Conservation (phyloP, 164 flowering plant genomes). For the Aristolochia californica region DNA sequence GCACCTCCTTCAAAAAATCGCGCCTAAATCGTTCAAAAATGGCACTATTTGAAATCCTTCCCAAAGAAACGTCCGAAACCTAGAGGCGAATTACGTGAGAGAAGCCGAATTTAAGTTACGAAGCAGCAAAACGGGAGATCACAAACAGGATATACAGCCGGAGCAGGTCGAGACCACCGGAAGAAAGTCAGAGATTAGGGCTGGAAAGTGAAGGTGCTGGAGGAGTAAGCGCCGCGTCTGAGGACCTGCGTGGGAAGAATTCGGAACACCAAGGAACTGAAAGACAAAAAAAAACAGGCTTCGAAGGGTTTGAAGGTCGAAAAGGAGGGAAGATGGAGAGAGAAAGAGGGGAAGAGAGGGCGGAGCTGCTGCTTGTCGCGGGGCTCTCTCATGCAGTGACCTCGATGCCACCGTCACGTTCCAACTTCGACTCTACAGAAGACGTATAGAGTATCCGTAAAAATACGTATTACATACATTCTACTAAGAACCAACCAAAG, state of each 20-base stretch:
- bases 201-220: neutral
- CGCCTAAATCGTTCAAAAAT: too few species aligned
- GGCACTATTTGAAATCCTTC: too few species aligned
- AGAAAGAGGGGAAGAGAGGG: too few species aligned
- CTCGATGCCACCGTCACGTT: slow-evolving; percentile 10
- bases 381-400: slow-evolving; percentile 4
- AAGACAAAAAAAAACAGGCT: neutral
- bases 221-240: neutral
- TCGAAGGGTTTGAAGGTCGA: slow-evolving; percentile 6
- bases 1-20: too few species aligned
- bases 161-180: neutral
- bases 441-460: neutral
- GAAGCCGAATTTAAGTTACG: too few species aligned
- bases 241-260: slow-evolving; percentile 5
- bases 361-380: neutral
- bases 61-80: too few species aligned
- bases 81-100: too few species aligned
- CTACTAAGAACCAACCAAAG: too few species aligned
- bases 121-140: too few species aligned
- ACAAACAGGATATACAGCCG: too few species aligned
- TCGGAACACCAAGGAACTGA: slow-evolving; percentile 1
- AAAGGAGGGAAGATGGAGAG: slow-evolving; percentile 4
- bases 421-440: neutral
- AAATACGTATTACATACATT: too few species aligned
- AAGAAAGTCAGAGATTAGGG: neutral